Evolutionary conservation across 116 monocot species (phyloP), one percentile per base, ranked within the genome.

Genomic region (Cymodocea nodosa): DNA sequence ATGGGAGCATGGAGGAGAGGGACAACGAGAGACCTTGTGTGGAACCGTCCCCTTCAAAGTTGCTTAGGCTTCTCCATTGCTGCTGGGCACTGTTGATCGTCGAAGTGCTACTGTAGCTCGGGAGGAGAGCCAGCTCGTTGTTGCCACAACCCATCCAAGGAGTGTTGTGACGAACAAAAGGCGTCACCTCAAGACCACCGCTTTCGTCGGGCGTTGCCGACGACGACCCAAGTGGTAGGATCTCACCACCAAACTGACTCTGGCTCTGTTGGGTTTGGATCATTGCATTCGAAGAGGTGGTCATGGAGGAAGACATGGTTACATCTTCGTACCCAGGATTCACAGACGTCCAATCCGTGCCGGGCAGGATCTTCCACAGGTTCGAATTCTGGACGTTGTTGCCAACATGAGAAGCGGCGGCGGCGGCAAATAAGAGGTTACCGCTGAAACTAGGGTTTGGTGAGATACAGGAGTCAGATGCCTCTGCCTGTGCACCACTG

Each of bases 21-120:
- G 89, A 76, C 73, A 89, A 62, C 9, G 83, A 78, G 2, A 85
- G 76, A 17, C 79, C 75, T 40, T 56, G 49, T 37, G 66, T 15
- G 9, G 66, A 20, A 13, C 17, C 53, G 11, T 35, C 50, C 15
- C 22, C 25, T 1, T 49, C 60, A 3, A 48, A 22, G 35, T 5
- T n/a, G 5, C 24, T 30, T 3, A 30, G 30, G n/a, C 55, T 57
- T 1, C 66, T 66, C 5, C 23, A 51, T 49, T 36, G 48, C 52
- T 62, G 58, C 39, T 62, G 54, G 51, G 66, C 49, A 37, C 22
- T 39, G 25, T 54, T 16, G 19, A 51, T 55, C 25, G 62, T 16
- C 5, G 64, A 39, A 51, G 19, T 57, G 30, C 25, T 37, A 59
- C 16, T 72, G 54, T 73, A 71, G 61, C 35, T 66, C 0, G 72